Conservation (phyloP, 1,139 yeast genomes). For the Hanseniaspora sp. region DNA sequence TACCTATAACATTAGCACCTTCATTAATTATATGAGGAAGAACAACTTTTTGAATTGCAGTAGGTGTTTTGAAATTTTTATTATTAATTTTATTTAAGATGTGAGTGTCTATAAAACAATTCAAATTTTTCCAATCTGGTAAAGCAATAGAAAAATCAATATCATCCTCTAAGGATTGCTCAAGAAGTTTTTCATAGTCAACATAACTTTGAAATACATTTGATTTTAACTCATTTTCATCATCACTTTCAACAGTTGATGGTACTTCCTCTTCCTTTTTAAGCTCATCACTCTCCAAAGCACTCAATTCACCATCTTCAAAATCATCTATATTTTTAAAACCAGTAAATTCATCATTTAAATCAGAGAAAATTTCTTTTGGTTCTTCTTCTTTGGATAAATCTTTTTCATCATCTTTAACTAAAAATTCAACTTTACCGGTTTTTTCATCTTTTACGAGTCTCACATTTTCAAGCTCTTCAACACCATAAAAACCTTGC, state of each 20-base stretch:
- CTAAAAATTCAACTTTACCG: slow-evolving; percentile 55
- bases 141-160: slow-evolving; percentile 22
- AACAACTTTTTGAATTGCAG: slow-evolving; percentile 69
- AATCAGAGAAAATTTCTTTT: slow-evolving; percentile 14
- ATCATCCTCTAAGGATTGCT: slow-evolving; percentile 18
- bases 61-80: slow-evolving; percentile 58
- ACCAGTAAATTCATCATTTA: slow-evolving; percentile 19
- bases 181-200: slow-evolving; percentile 17
- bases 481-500: slow-evolving; percentile 83
- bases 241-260: slow-evolving; percentile 17
- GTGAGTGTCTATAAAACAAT: slow-evolving; percentile 28
- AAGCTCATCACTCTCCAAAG: slow-evolving; percentile 23
- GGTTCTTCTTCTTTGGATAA: slow-evolving; percentile 16
- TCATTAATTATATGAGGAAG: slow-evolving; percentile 57
- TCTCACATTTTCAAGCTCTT: slow-evolving; percentile 87
- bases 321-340: slow-evolving; percentile 25
- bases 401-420: slow-evolving; percentile 22
- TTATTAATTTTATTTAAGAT: slow-evolving; percentile 43
- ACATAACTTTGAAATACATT: slow-evolving; percentile 14
- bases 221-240: slow-evolving; percentile 18
- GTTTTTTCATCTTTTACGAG: slow-evolving; percentile 45
- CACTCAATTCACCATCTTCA: slow-evolving; percentile 24
- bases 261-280: slow-evolving; percentile 19
- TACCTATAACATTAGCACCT: slow-evolving; percentile 80
- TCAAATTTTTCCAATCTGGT: slow-evolving; percentile 32